These are phyloP conservation scores for Coemansia sp. DNA, from an alignment of 192 early-diverging fungal genomes.

Conservation along the genomic window DNA sequence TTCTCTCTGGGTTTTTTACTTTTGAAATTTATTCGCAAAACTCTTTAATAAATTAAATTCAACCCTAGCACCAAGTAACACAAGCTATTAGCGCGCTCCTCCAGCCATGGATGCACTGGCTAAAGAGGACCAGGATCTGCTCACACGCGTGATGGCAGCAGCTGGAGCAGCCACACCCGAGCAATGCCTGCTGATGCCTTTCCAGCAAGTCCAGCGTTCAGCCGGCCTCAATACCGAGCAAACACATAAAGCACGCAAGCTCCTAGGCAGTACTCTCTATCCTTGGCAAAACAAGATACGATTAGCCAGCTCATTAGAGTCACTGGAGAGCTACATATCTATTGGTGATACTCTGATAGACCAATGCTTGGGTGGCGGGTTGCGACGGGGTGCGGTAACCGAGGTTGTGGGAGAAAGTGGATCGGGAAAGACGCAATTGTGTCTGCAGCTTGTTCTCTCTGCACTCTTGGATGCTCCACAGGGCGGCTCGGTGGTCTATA, in stretches of 20 bases:
- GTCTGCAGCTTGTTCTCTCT: constrained; percentile 73
- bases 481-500: constrained; percentile 63
- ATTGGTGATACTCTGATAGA: constrained; percentile 56
- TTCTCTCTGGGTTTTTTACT: not conserved
- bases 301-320: constrained; percentile 5
- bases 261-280: constrained; percentile 11
- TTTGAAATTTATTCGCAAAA: too few relatives aligned
- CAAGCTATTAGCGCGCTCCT: not conserved
- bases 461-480: constrained; percentile 66
- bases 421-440: constrained; percentile 84
- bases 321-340: constrained; percentile 37
- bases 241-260: constrained; percentile 5
- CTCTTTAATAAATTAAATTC: too few relatives aligned
- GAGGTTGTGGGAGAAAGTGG: constrained; percentile 76
- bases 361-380: constrained; percentile 56
- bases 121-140: constrained; percentile 13
- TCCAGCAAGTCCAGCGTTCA: constrained; percentile 15
- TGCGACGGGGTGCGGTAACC: constrained; percentile 58
- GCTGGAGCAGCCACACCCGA: constrained; percentile 13
- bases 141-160: constrained; percentile 20
- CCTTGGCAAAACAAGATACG: constrained; percentile 9
- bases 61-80: too few relatives aligned
- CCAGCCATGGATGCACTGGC: not conserved
- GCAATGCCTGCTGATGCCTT: constrained; percentile 35
- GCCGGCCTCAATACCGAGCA: constrained; percentile 15